Evolutionary conservation across 768 basidiomycete species (phyloP), one percentile per base, ranked within the genome.

Genomic region (Mycena leptocephala): DNA sequence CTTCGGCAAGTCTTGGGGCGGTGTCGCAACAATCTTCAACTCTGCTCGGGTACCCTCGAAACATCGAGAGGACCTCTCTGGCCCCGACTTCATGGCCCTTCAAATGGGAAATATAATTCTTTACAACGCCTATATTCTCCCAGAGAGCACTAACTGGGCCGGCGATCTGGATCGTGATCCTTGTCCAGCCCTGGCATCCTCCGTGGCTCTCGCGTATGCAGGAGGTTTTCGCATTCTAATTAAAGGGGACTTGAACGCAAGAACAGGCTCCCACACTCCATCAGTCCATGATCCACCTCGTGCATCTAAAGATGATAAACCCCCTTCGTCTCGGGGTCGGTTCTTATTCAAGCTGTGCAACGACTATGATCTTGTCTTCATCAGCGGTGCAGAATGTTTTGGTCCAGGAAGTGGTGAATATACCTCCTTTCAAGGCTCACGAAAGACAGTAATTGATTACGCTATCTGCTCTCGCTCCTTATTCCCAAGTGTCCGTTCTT

Each of bases 361-460:
- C 18, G 43, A 43, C 51, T 67, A 67, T n/a, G 51, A 67, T 39
- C 66, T 67, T 2, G 66, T 67, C 1, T 67, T 67, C 22, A 53
- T 67, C 51, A 67, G 32, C 33, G 66, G 67, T 13, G 67, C 37
- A 2, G 67, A 56, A 41, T 58, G 53, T 37, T 69, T 39, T 22
- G 67, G 55, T 30, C 67, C 67, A 2, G 3, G 22, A 5, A 69
- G 67, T 35, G 67, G 67, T 14, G 67, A 56, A 56, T 69, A 7
- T 24, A 69, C 67, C 6, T 56, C 67, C 5, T 69, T 69, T 13
- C 67, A 69, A 69, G 67, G 67, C 14, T 24, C 13, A 8, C 32
- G 37, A 7, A 37, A 39, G 28, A 69, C 67, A 2, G 67, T 69
- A 7, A 69, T 69, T 22, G 67, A 69, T 26, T 58, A 69, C 32